Evolutionary conservation across 179 eudicot species (phyloP), one percentile per base, ranked within the genome.

Genomic region (Patellifolia procumbens): DNA sequence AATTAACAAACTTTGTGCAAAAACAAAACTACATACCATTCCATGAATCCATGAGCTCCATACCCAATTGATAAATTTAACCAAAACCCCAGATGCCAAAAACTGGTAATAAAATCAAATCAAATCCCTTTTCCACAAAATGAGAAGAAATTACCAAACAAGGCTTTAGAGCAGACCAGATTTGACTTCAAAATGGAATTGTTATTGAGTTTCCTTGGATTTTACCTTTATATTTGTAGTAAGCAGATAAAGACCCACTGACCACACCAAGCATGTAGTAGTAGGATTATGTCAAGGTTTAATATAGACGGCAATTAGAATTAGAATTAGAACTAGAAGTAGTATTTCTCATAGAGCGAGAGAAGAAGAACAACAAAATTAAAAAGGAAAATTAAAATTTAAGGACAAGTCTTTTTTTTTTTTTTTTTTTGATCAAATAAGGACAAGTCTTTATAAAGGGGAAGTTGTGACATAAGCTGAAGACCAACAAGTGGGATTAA

Each of bases 61-160:
- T 39, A 39, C 45, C 45, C 45, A 7, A 45, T 46, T 35, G 29
- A 45, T 37, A 70, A 59, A 48, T 43, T 32, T 26, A 77, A 35
- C 75, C 59, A 60, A n/a, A n/a, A 7, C 32, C 62, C 75, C 80
- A 60, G 75, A 69, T 77, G 69, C 75, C 68, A 45, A 77, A 70
- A 77, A 20, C 43, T 76, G 16, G 26, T 70, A 59, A n/a, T n/a
- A n/a, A n/a, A n/a, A n/a, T n/a, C 32, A 26, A 42, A n/a, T 53
- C 51, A 11, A 68, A 55, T 20, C 64, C 73, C 35, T 55, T 63
- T 74, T 66, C 12, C 58, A 74, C 45, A 43, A 15, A 29, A 31
- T 24, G 35, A 75, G 45, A 65, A 52, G n/a, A 53, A 26, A 9
- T 24, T 58, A 52, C 15, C 43, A 53, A 22, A 73, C 70, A 31